Conservation (phyloP, 768 basidiomycete genomes). For the Obba rivulosa region DNA sequence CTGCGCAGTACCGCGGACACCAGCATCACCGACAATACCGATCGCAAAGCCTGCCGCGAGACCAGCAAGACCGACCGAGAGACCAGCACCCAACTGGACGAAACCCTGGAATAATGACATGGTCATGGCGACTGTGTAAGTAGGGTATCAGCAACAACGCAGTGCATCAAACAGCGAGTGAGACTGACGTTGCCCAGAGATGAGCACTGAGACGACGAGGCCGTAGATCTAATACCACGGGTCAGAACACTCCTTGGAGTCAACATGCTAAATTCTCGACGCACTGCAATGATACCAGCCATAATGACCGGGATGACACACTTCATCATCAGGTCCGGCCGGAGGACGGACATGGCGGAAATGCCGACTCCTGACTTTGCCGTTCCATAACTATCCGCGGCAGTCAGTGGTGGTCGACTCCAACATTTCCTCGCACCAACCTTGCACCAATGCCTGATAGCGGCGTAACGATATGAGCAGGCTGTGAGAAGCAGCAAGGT, state of each 20-base stretch:
- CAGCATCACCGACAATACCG: constrained; percentile 98
- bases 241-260: not conserved
- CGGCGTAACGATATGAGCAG: not conserved
- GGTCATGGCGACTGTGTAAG: constrained; percentile 48
- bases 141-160: not conserved
- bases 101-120: constrained; percentile 95
- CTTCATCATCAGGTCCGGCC: constrained; percentile 97
- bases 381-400: constrained; percentile 78
- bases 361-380: constrained; percentile 99
- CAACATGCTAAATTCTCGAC: constrained; percentile 26
- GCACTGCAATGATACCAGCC: constrained; percentile 99
- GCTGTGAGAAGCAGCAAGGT: not conserved
- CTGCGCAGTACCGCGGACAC: constrained; percentile 96
- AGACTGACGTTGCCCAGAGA: constrained; percentile 76
- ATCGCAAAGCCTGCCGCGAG: constrained; percentile 96
- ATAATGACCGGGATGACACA: constrained; percentile 97
- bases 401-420: constrained; percentile 9
- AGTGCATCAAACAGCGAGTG: not conserved
- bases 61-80: constrained; percentile 90
- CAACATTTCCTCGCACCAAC: constrained; percentile 45
- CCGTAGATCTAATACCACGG: constrained; percentile 73
- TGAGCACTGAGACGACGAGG: constrained; percentile 97
- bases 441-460: constrained; percentile 76
- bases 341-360: constrained; percentile 95
- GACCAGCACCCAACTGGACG: constrained; percentile 89